phyloP scores from a whole-genome alignment of 345 rosid genomes.

The Citrus unshiu region DNA sequence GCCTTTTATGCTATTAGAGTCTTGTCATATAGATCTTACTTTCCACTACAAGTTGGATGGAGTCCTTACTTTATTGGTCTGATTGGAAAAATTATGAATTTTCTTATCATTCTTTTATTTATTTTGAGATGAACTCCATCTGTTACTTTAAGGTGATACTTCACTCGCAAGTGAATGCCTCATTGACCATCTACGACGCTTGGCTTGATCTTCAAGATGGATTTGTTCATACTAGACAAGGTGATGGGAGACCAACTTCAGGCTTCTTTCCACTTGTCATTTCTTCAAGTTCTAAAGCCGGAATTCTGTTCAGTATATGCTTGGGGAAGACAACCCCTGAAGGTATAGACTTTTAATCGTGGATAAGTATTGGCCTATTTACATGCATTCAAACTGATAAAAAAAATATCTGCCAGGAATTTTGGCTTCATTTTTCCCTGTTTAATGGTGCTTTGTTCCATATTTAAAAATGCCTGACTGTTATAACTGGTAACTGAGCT shows the following conservation, averaged over 20 bases:
- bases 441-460: background rate
- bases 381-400: background rate
- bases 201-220: constrained; percentile 97
- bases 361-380: background rate
- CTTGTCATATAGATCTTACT: background rate
- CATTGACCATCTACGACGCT: constrained; percentile 73
- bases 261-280: constrained; percentile 76
- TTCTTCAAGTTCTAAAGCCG: constrained; percentile 78
- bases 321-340: constrained; percentile 41
- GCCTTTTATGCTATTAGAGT: background rate
- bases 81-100: background rate
- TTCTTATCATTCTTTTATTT: background rate
- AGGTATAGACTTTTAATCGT: constrained; percentile 37
- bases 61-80: background rate
- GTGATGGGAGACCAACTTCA: constrained; percentile 76
- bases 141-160: constrained; percentile 62
- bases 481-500: background rate
- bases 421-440: background rate
- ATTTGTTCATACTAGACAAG: constrained; percentile 60
- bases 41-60: background rate
- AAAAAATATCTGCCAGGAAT: background rate
- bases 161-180: constrained; percentile 88
- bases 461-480: background rate
- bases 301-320: constrained; percentile 71
- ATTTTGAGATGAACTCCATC: background rate